Conservation (phyloP, 768 basidiomycete genomes). For the Xerocomellus dryophilus region DNA sequence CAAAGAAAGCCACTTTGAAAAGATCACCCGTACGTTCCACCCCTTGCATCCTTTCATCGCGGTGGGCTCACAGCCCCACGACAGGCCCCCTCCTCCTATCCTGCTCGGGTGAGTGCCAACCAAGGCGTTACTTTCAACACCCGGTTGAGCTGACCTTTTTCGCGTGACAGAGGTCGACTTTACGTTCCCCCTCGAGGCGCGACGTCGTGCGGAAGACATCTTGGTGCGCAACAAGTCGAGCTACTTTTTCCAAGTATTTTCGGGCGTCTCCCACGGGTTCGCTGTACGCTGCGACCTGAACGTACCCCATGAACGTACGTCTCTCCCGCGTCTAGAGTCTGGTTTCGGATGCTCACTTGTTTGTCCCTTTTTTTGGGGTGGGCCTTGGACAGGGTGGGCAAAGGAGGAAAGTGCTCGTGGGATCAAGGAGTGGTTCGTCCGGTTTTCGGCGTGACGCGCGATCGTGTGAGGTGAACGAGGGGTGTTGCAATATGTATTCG, state of each 20-base stretch:
- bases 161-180: slow-evolving; percentile 43
- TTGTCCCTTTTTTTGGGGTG: too few species aligned
- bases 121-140: background rate
- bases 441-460: slow-evolving; percentile 29
- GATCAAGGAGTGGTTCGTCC: slow-evolving; percentile 45
- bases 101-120: slow-evolving; percentile 18
- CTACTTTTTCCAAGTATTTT: slow-evolving; percentile 58
- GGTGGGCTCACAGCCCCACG: background rate
- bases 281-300: slow-evolving; percentile 16
- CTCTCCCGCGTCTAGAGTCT: too few species aligned
- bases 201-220: slow-evolving; percentile 55
- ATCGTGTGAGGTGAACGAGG: too few species aligned
- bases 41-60: background rate
- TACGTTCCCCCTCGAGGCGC: slow-evolving; percentile 46
- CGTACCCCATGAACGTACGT: slow-evolving; percentile 21
- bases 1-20: slow-evolving; percentile 51
- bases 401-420: slow-evolving; percentile 55
- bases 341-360: background rate
- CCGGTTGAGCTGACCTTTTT: background rate
- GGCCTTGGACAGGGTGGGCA: slow-evolving; percentile 49
- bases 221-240: slow-evolving; percentile 44
- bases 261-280: slow-evolving; percentile 34
- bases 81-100: slow-evolving; percentile 22
- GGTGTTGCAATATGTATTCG: too few species aligned
- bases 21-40: slow-evolving; percentile 39